Evolutionary conservation across 768 basidiomycete species (phyloP), one percentile per base, ranked within the genome.

Genomic region (Serendipita sp.): DNA sequence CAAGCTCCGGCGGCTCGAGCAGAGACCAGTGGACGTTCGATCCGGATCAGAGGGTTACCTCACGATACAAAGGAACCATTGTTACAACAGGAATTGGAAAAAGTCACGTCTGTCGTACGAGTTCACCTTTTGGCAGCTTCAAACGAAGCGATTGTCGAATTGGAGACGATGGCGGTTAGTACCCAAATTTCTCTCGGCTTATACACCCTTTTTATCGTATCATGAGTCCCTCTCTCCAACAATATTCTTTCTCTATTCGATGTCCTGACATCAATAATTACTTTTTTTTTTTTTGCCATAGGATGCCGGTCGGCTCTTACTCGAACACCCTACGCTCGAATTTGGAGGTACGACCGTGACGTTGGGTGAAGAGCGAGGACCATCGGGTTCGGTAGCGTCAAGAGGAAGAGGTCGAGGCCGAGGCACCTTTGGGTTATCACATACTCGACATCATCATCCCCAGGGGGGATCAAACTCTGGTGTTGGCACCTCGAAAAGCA

Each of bases 21-120:
- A 11, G 89, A 87, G 64, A 73, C 77, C 3, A 81, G 81, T 54
- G 84, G 77, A 67, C 83, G 91, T 16, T 89, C 88, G 18, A 78
- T 98, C 5, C 83, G 88, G 7, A 76, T 97, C 63, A 81, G 79
- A 23, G 85, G 85, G 62, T 78, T 99, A 23, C 90, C 91, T 15
- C 28, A 66, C 0, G 82, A 77, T 8, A 85, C 90, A 3, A 90
- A 96, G 71, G 96, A 98, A 71, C 95, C 89, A 1, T 76, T 98
- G 0, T 74, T 99, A 30, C 95, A 99, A 69, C 96, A 98, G 76
- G 76, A 78, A 0, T 75, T 99, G 3, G 91, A 93, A 72, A 95
- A 91, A 74, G 72, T 87, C 45, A 82, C 82, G 0, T 73, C 76
- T 2, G 81, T 90, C 46, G 83, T 81, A 62, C 83, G 92, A 3